Evolutionary conservation across 768 basidiomycete genomes (phyloP), one percentile per base, ranked within the genome.

Genomic region (Hirschioporus abietinus): DNA sequence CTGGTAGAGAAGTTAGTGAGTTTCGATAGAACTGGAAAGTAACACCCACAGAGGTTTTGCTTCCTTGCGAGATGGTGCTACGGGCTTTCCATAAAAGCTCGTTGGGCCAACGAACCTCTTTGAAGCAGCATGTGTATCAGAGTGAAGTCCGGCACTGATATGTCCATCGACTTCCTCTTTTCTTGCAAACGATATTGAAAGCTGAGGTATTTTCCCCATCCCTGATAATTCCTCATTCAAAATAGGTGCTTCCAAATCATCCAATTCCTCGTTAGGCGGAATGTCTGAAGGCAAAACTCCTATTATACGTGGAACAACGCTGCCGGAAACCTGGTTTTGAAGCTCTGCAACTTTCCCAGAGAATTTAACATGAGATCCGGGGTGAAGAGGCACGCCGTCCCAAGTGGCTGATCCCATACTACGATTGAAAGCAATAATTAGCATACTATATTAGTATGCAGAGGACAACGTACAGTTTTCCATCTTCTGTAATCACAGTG

Each of bases 401-500:
- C 87, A 90, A 12, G 81, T 76, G 61, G 80, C 84, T 59, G 83
- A 82, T 25, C 89, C 90, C 71, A 90, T 81, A 35, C 89, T 92
- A 65, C 60, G n/a, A 68, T 15, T 23, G 42, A 61, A 61, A 25
- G 10, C 18, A 61, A 15, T 1, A 61, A 15, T 61, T 24, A 61
- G 30, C 17, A 15, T 18, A 18, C 1, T 12, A 23, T 17, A 18
- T 61, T 1, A 17, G n/a, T 26, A 59, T 58, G 27, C 27, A 12
- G 23, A 69, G 57, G 20, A 26, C 15, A 66, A 71, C 83, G 67
- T 74, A 93, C 92, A 87, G 74, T 78, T 88, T 86, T 1, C 92
- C 92, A 65, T 84, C 82, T 71, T 91, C 89, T 2, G 88, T 85
- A 57, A 91, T 76, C 79, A 92, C 83, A 1, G 81, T 82, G 24